A percentile compares a stretch with the other conserved stretches of the same genome.
phyloP scores from a whole-genome alignment of 441 rosid species.

The Adansonia rubrostipa region DNA sequence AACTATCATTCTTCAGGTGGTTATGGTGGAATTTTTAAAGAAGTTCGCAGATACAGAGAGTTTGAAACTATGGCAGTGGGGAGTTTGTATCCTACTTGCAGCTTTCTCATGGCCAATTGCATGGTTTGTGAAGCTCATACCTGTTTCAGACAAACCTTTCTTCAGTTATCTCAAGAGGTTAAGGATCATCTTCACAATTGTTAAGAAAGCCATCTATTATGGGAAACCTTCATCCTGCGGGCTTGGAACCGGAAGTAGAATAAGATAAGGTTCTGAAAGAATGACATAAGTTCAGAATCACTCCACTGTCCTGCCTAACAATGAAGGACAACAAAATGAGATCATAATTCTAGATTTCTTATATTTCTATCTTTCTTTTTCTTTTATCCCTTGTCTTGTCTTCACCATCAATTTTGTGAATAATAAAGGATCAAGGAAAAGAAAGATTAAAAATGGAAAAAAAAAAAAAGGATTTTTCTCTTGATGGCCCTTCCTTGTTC shows the following conservation, averaged over 20 bases:
- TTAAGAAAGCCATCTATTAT: constrained; percentile 28
- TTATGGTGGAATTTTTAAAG: constrained; percentile 52
- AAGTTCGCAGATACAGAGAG: constrained; percentile 51
- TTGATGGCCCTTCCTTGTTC: too few relatives aligned
- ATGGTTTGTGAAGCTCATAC: constrained; percentile 53
- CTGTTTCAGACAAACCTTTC: constrained; percentile 54
- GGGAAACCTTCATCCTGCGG: constrained; percentile 28
- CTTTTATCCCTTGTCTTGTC: too few relatives aligned
- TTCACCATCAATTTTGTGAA: too few relatives aligned
- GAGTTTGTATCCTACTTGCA: constrained; percentile 41
- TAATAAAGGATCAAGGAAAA: too few relatives aligned
- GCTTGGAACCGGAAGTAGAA: constrained; percentile 24
- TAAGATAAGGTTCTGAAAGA: neutral
- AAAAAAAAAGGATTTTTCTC: too few relatives aligned
- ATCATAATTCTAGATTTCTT: constrained; percentile 4
- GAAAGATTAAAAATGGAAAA: too few relatives aligned
- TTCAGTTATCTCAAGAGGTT: constrained; percentile 45
- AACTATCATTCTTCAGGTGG: constrained; percentile 49
- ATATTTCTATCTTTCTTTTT: neutral
- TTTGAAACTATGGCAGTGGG: constrained; percentile 52
- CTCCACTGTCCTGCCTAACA: constrained; percentile 1
- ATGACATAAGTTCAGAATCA: constrained; percentile 8
- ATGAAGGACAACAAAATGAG: neutral
- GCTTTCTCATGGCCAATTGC: constrained; percentile 57
- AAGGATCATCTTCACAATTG: constrained; percentile 24